Evolutionary conservation across 805 yeast genomes (phyloP).

Genomic region (Priceomyces castillae): DNA sequence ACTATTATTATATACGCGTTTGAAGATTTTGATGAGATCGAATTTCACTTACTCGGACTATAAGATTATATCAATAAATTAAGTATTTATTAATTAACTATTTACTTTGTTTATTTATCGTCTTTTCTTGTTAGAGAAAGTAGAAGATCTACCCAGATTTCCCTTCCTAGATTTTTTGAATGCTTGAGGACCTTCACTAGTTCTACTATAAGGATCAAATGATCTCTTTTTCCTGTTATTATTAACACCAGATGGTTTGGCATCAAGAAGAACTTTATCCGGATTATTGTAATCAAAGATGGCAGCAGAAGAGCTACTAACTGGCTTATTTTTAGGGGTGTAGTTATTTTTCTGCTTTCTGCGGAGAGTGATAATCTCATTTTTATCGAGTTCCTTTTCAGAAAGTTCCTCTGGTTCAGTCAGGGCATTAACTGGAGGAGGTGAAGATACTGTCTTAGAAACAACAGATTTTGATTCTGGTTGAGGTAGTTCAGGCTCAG

Average conservation of each 20-base stretch:
- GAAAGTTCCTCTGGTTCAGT: slow-evolving; percentile 1
- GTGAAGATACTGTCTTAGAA: too few species aligned
- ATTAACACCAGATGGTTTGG: slow-evolving; percentile 6
- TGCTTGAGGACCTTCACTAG: slow-evolving; percentile 51
- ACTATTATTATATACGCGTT: not conserved
- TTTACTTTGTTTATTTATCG: slow-evolving; percentile 1
- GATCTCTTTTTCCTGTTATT: slow-evolving; percentile 37
- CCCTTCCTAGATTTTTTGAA: slow-evolving; percentile 44
- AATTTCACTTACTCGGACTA: too few species aligned
- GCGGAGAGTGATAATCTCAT: slow-evolving; percentile 43
- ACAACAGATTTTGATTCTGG: not conserved
- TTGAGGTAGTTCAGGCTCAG: slow-evolving; percentile 1
- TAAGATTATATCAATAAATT: not conserved
- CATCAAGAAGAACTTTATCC: slow-evolving; percentile 37
- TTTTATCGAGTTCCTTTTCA: slow-evolving; percentile 16
- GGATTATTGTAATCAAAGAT: slow-evolving; percentile 46
- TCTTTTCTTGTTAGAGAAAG: slow-evolving; percentile 19
- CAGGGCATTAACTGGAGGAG: too few species aligned
- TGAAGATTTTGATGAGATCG: too few species aligned
- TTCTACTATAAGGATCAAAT: slow-evolving; percentile 59
- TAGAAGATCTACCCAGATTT: slow-evolving; percentile 36
- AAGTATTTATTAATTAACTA: not conserved
- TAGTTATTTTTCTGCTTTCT: slow-evolving; percentile 14
- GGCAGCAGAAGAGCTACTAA: slow-evolving; percentile 13
- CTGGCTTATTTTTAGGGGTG: slow-evolving; percentile 8